Conservation (phyloP, 352 stramenopile genomes). For the Phytophthora fragariaefolia region DNA sequence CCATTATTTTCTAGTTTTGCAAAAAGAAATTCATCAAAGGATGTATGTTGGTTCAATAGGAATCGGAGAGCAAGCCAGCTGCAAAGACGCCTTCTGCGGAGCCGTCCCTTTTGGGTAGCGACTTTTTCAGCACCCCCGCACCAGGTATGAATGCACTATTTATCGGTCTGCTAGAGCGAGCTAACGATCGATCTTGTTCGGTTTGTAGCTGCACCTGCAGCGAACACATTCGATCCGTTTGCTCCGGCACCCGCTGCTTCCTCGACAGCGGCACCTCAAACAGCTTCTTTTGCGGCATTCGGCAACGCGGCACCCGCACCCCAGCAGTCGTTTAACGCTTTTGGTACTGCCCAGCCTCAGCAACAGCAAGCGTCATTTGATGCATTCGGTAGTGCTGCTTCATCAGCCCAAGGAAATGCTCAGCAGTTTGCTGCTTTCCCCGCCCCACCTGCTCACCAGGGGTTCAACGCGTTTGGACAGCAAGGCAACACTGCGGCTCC, state of each 20-base stretch:
- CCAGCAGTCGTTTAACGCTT: conserved; percentile 68
- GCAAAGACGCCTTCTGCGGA: conserved; percentile 66
- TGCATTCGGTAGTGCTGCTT: conserved; percentile 53
- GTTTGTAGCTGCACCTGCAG: conserved; percentile 29
- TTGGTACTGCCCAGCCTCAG: conserved; percentile 49
- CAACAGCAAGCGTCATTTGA: conserved; percentile 60
- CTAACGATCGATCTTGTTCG: conserved; percentile 5
- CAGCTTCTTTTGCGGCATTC: conserved; percentile 50
- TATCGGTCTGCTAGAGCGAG: not conserved
- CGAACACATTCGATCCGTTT: conserved; percentile 77
- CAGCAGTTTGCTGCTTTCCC: conserved; percentile 57
- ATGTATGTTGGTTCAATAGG: conserved; percentile 31
- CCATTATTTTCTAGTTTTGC: not conserved
- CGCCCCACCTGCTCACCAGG: conserved; percentile 43
- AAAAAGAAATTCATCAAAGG: not conserved
- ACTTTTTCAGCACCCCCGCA: conserved; percentile 69
- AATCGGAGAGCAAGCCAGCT: conserved; percentile 41
- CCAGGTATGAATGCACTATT: conserved; percentile 43
- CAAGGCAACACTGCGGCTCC: conserved; percentile 38
- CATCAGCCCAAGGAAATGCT: conserved; percentile 33
- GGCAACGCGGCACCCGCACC: conserved; percentile 36
- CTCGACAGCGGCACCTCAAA: conserved; percentile 26
- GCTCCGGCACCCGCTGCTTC: conserved; percentile 42
- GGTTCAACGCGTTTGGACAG: conserved; percentile 60
- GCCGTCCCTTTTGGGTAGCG: conserved; percentile 76